Evolutionary conservation across 2,329 filamentous ascomycete genomes (phyloP).

Genomic region (Colletotrichum limetticola): DNA sequence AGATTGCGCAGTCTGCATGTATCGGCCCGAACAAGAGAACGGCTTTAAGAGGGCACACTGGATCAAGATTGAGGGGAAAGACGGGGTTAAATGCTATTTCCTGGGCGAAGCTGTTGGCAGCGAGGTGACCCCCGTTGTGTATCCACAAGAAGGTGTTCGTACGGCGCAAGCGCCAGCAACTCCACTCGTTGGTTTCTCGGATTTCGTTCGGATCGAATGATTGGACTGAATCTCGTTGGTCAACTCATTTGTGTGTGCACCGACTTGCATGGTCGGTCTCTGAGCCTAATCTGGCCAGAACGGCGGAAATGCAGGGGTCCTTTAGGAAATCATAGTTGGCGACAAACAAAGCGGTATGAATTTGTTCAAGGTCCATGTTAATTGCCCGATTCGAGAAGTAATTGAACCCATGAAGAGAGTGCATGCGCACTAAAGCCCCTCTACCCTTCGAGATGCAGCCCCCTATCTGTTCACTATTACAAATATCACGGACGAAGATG

Average conservation of each 20-base stretch:
- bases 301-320: neutral
- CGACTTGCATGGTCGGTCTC: neutral
- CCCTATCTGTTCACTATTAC: too few relatives aligned
- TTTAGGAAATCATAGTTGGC: neutral
- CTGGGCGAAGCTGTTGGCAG: neutral
- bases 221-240: neutral
- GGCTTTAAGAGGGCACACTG: too few relatives aligned
- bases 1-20: too few relatives aligned
- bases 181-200: neutral
- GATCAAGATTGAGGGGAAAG: neutral
- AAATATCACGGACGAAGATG: neutral
- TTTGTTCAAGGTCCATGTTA: neutral
- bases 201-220: neutral
- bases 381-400: neutral
- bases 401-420: neutral
- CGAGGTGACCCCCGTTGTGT: neutral
- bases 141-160: accelerated
- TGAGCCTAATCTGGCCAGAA: neutral
- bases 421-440: neutral
- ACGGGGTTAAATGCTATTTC: neutral
- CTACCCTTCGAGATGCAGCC: neutral
- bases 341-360: too few relatives aligned
- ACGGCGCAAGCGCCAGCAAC: neutral
- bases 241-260: slow-evolving; percentile 1
- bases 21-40: too few relatives aligned